Base-by-base conservation (phyloP, 176 grass and related monocot genomes). In the Canna indica region DNA sequence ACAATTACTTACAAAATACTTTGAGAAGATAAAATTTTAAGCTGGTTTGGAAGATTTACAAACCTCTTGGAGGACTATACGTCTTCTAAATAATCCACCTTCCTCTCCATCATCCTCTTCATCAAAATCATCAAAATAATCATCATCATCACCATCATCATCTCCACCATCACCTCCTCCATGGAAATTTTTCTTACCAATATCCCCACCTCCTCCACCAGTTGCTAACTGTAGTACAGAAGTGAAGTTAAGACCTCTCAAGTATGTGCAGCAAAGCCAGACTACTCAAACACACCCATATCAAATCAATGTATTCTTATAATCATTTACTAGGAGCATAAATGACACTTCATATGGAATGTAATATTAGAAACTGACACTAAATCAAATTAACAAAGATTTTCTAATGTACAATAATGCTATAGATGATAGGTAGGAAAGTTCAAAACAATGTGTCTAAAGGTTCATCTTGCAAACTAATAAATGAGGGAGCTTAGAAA, bases 81-180 rank as follows among this genome's bases (percentile, higher is more conserved):
- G 82, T 60, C 72, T 90, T 69, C 89, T 90, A 64, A 99, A 93
- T 70, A 99, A 78, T 61, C 94, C 94, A 77, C 89, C 80, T 73
- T 90, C 86, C 59, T 81, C 94, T 73, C 83, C 83, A 57, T 93
- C 94, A 22, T 90, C 89, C 24, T 81, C 93, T 54, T 99, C 94
- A 75, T 92, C 94, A 80, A 90, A 99, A 64, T 99, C 94, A 83
- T 87, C 94, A 18, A 93, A 93, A 59, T 99, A 99, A 77, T 99
- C 86, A 80, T 99, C 94, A 84, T 97, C 89, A 70, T 99, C 94
- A 7, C 85, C 92, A 68, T 85, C 89, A 68, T 99, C 94, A 83
- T 96, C 92, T 38, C 89, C 94, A 50, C 94, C 94, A 50, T 99
- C 94, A 75, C 94, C 94, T 0, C 94, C 89, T 68, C 94, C 94